phyloP scores from a whole-genome alignment of 169 alveolate species.

The Plasmodium gonderi region DNA sequence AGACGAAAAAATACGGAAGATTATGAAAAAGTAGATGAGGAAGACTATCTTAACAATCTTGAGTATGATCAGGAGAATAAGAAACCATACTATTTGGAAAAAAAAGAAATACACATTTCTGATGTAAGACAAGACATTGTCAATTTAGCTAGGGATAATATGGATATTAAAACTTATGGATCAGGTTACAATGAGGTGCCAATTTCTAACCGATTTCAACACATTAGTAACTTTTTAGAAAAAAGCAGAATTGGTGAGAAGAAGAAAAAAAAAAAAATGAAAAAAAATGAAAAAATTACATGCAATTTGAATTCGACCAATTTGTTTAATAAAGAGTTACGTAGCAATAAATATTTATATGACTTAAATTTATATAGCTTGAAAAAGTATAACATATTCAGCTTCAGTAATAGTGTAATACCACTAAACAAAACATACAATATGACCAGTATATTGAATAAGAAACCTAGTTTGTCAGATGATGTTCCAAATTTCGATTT shows the following conservation, averaged over 20 bases:
- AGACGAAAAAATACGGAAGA: neutral
- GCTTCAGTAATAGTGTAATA: constrained; percentile 16
- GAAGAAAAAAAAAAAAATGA: neutral
- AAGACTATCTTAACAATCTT: neutral
- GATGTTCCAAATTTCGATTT: no score
- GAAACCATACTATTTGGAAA: neutral
- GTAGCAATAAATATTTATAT: constrained; percentile 37
- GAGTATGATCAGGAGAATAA: neutral
- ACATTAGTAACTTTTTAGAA: neutral
- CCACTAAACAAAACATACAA: neutral
- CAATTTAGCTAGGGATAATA: neutral
- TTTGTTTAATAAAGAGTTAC: constrained; percentile 21
- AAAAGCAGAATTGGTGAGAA: neutral
- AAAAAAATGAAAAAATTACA: constrained; percentile 3
- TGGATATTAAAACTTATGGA: neutral
- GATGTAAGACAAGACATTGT: neutral
- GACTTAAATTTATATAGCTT: constrained; percentile 31
- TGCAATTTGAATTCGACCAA: neutral
- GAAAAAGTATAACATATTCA: constrained; percentile 33
- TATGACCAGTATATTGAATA: neutral
- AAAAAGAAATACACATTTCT: neutral
- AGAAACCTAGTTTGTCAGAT: neutral
- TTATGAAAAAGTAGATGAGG: neutral
- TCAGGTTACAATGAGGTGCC: neutral
- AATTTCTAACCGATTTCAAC: neutral